These are phyloP conservation scores for Whalleya microplaca DNA, from an alignment of 2,329 filamentous ascomycete genomes.

Conservation along the genomic window DNA sequence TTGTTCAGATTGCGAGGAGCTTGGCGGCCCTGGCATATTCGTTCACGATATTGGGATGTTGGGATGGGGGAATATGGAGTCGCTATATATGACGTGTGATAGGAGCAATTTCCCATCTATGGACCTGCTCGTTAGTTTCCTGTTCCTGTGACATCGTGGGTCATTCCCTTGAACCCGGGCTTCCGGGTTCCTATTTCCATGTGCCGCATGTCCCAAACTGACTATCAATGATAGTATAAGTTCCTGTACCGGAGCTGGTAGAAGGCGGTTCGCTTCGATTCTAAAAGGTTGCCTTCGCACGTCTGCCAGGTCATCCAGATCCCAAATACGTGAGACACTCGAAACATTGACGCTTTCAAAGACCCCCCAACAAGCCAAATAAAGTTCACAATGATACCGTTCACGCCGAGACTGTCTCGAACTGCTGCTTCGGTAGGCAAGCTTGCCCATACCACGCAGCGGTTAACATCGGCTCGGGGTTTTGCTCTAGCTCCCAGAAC, in stretches of 20 bases:
- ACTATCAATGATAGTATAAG: not conserved
- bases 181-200: not conserved
- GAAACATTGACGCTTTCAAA: not conserved
- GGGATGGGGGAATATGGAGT: constrained; percentile 10
- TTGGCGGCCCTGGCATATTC: constrained; percentile 16
- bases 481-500: constrained; percentile 17
- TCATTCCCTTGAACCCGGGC: not conserved
- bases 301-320: not conserved
- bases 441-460: constrained; percentile 22
- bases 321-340: not conserved
- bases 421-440: constrained; percentile 22
- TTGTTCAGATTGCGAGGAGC: constrained; percentile 13
- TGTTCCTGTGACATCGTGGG: not conserved
- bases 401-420: constrained; percentile 25
- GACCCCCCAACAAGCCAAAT: not conserved
- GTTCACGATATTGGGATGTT: constrained; percentile 19
- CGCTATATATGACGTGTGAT: constrained; percentile 19
- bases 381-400: constrained; percentile 26
- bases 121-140: constrained; percentile 1
- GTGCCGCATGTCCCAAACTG: not conserved
- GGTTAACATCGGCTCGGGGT: constrained; percentile 12
- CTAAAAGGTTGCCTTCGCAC: not conserved
- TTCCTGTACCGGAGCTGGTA: not conserved
- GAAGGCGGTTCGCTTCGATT: not conserved
- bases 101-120: constrained; percentile 3